Evolutionary conservation across 73 alveolate species (phyloP), one percentile per base, ranked within the genome.

Genomic region (Tetrahymena elliotti): DNA sequence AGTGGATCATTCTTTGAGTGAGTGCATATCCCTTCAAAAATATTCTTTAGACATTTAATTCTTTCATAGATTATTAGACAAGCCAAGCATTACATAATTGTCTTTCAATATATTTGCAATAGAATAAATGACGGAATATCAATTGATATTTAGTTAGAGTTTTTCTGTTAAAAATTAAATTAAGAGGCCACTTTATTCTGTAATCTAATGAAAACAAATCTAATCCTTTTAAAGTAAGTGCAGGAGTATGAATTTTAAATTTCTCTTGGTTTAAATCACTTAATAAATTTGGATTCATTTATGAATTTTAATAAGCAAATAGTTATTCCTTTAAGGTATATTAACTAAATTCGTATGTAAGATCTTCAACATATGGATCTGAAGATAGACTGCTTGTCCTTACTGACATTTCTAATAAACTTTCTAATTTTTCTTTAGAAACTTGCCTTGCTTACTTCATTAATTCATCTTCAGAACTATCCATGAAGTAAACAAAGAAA

Each of bases 161-260:
- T 94, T 97, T 97, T 94, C 98, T 96, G 16, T 99, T 97, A 93
- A 98, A 94, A 53, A 98, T 98, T 92, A 98, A 93, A 94, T 98
- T 98, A 33, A 98, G 95, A 16, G 99, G 99, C 99, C 99, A 98
- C 92, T 96, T 92, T 22, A 98, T 98, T 93, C 97, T 98, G 34
- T 97, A 97, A 94, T 98, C 99, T 20, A 98, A 95, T 47, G 98
- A 98, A 82, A 98, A 97, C 39, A 98, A 94, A 84, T 98, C 99
- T 1, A 96, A 95, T 34, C 98, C 99, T 97, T 97, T 98, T 27
- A 97, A 93, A 94, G 68, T 94, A 95, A 84, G 88, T 20, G 95
- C 41, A 33, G 96, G 93, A 24, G 97, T 96, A 53, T 84, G 93
- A 12, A 53, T 94, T 84, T 88, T 84, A 20, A 68, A 68, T 10